Base-by-base conservation (phyloP, 2,329 filamentous ascomycete species). In the Venturia aucupariae region DNA sequence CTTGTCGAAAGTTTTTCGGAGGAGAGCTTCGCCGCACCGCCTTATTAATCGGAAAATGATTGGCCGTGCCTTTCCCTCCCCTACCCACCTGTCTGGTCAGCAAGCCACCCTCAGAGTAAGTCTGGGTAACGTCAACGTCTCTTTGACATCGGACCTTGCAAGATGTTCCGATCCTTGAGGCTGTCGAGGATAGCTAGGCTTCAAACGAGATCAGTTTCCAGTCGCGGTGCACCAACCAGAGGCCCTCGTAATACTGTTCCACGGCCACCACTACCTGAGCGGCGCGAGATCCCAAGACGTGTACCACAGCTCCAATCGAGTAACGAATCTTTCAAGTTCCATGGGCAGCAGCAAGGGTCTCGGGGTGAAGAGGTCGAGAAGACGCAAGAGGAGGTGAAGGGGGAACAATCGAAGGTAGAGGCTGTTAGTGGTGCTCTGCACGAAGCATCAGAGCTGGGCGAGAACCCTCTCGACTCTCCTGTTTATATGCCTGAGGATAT, bases 401-500 rank as follows among this genome's bases (percentile, higher is more conserved):
- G 65, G 64, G 67, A 71, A 59, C 66, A 69, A 11, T 72, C 74
- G n/a, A 73, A 71, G 66, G 70, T 75, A 15, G 74, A 80, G 65
- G 75, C 78, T 59, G 75, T 80, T 27, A 76, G 79, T 38, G 72
- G 75, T 42, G 75, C 77, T 7, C 76, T 84, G 60, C 75, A 78
- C 55, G 72, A 79, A 13, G 71, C 70, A 4, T 70, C 75, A 15
- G 70, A 72, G 60, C 71, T 70, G 2, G 74, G 77, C 51, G 73
- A 81, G 10, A 77, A 80, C 54, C 81, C 68, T 41, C 80, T 88
- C 30, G 74, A 86, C 46, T 78, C 84, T 8, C 83, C 85, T 11
- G 84, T 88, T 2, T 76, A 85, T 68, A 82, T 87, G 32, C 83
- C 84, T 17, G 80, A 86, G 72, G 84, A 87, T 68, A 81, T 83